Evolutionary conservation across 768 basidiomycete species (phyloP), one percentile per base, ranked within the genome.

Genomic region (Collybia sp.): DNA sequence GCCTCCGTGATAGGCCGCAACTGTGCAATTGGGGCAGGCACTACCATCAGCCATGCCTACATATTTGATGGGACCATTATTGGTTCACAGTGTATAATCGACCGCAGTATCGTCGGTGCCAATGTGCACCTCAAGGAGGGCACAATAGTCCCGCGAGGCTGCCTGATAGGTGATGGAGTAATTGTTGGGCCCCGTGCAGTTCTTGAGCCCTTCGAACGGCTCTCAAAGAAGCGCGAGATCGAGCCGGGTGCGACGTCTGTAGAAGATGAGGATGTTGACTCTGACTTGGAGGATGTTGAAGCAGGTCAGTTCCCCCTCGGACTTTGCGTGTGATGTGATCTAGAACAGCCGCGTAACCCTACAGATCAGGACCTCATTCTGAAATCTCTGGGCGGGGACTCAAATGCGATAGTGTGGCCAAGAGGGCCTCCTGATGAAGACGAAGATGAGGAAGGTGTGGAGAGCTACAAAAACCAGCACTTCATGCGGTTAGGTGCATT

Each of bases 361-460:
- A 38, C 49, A 83, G 83, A 71, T 50, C 82, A 81, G 60, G 71
- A 70, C 25, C 64, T 65, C 8, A 60, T 69, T 31, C 63, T 63
- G 39, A 68, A 66, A 43, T 63, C 66, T 17, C 67, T 93, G 20
- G 93, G 93, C n/a, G 58, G 69, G 10, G 79, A 76, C 42, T 80
- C 83, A 1, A 85, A 89, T 55, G 93, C 89, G 0, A 75, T 87
- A 43, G 72, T 93, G 41, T 96, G 90, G 92, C 89, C 91, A 1
- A 68, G 66, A 41, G 70, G 76, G 4, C 75, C 80, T 10, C 76
- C 83, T 39, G 80, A 81, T 33, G 83, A 81, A 11, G 84, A 82
- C 15, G 71, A 80, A 25, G 77, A 83, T 11, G 76, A 82, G 48
- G 73, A 79, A 10, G 78, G 83, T 34, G 74, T 83, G n/a, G 79